Base-by-base conservation (phyloP, 768 basidiomycete genomes). In the Podaxis sp. region DNA sequence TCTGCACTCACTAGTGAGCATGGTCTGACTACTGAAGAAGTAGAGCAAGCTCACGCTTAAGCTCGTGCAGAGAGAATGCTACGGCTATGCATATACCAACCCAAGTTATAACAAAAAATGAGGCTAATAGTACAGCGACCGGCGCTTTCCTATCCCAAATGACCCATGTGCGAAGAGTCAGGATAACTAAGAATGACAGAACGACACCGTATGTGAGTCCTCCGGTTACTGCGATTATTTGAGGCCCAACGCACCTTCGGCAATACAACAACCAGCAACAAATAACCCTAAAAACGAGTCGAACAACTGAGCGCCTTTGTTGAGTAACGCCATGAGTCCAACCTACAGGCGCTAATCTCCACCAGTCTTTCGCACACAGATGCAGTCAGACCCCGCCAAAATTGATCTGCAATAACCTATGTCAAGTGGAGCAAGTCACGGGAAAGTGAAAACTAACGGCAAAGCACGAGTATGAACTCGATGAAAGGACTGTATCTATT, bases 401-500 rank as follows among this genome's bases (percentile, higher is more conserved):
- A 53, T 8, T 53, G 51, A 29, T 33, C 51, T 53, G 29, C 2
- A 3, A 6, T 27, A 17, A 17, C 29, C 8, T 4, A 8, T 12
- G 24, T 25, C 17, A 27, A 33, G 24, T 33, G 25, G 17, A 3
- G 25, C 11, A 33, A 12, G 11, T n/a, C 12, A 7, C 2, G 29
- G n/a, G 4, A 15, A 53, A 33, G 4, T 12, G 51, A 25, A 27
- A n/a, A 33, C 68, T 27, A 56, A 71, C 72, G 66, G 33, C 51
- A 40, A 17, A 68, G 19, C 13, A 63, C 55, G 3, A 68, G 2
- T 22, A 41, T 24, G 33, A 63, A 57, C 49, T 74, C 72, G 19
- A 73, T 22, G 36, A 71, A 70, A 0, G 68, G 67, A 11, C 63
- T 60, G 50, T 75, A 75, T 38, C 71, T 72, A 54, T 68, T 66